phyloP scores from a whole-genome alignment of 2,329 filamentous ascomycete genomes.

The Teratosphaeria nubilosa region DNA sequence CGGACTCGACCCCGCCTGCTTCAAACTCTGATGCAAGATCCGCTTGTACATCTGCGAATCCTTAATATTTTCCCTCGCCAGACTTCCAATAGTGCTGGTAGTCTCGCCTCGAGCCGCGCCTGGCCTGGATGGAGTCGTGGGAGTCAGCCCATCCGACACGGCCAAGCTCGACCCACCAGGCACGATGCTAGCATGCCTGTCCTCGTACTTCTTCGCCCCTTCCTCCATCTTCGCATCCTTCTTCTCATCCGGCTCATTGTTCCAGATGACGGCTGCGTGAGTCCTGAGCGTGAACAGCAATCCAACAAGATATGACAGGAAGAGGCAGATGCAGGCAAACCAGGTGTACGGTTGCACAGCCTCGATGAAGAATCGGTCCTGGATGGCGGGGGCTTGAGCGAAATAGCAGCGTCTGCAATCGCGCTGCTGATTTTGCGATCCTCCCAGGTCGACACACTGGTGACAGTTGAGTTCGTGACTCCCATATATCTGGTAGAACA shows the following conservation, averaged over 20 bases:
- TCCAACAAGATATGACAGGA: conserved; percentile 87
- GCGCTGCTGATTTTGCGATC: conserved; percentile 39
- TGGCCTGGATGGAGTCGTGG: background rate
- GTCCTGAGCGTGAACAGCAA: conserved; percentile 92
- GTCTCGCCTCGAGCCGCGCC: conserved; percentile 12
- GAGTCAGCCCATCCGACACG: background rate
- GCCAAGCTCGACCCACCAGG: background rate
- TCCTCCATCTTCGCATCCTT: conserved; percentile 31
- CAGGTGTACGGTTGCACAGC: conserved; percentile 92
- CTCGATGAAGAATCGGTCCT: conserved; percentile 80
- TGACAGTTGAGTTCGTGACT: conserved; percentile 89
- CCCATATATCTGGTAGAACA: conserved; percentile 98
- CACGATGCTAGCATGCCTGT: conserved; percentile 3
- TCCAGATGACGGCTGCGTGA: conserved; percentile 96
- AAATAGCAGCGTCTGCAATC: conserved; percentile 95
- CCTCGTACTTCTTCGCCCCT: conserved; percentile 14
- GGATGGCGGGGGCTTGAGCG: conserved; percentile 70
- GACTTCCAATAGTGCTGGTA: conserved; percentile 20
- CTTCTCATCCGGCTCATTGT: conserved; percentile 55
- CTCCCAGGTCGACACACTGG: conserved; percentile 40
- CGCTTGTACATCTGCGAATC: conserved; percentile 87
- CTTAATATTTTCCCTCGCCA: conserved; percentile 59
- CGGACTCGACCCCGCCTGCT: conserved; percentile 60
- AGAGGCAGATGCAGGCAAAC: conserved; percentile 72
- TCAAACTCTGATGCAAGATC: conserved; percentile 81